phyloP scores from a whole-genome alignment of 805 yeast species.

The Candida nitratophila region DNA sequence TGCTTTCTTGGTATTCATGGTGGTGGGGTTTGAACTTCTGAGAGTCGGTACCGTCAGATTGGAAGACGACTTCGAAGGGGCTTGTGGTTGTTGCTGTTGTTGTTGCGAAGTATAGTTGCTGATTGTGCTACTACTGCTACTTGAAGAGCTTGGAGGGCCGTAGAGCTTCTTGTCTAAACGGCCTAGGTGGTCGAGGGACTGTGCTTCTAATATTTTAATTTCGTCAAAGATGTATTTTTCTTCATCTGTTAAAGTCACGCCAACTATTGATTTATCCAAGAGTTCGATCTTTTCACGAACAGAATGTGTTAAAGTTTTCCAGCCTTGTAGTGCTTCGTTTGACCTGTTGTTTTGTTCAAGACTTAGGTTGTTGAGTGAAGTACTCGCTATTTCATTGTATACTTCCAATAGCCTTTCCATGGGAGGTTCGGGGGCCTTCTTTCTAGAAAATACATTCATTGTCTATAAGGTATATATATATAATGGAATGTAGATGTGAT shows the following conservation, averaged over 20 bases:
- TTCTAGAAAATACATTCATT: conserved; percentile 36
- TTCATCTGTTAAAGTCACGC: conserved; percentile 32
- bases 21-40: conserved; percentile 21
- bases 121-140: not conserved
- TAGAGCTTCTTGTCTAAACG: conserved; percentile 18
- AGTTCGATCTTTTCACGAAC: conserved; percentile 48
- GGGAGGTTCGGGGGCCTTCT: conserved; percentile 58
- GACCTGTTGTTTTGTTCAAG: conserved; percentile 48
- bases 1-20: conserved; percentile 19
- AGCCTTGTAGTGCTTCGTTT: conserved; percentile 58
- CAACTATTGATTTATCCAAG: conserved; percentile 36
- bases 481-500: too few relatives aligned
- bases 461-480: not conserved
- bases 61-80: conserved; percentile 5
- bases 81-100: not conserved
- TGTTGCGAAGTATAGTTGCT: not conserved
- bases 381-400: conserved; percentile 56
- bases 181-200: conserved; percentile 31
- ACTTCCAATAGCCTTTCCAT: conserved; percentile 52
- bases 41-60: conserved; percentile 19
- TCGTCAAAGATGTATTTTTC: conserved; percentile 36
- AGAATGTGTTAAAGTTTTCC: conserved; percentile 66
- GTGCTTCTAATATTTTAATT: conserved; percentile 29
- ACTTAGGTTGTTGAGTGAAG: conserved; percentile 47
- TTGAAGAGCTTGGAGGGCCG: conserved; percentile 4